Evolutionary conservation across 257 asterid genomes (phyloP).

Genomic region (Nicotiana benthamiana): DNA sequence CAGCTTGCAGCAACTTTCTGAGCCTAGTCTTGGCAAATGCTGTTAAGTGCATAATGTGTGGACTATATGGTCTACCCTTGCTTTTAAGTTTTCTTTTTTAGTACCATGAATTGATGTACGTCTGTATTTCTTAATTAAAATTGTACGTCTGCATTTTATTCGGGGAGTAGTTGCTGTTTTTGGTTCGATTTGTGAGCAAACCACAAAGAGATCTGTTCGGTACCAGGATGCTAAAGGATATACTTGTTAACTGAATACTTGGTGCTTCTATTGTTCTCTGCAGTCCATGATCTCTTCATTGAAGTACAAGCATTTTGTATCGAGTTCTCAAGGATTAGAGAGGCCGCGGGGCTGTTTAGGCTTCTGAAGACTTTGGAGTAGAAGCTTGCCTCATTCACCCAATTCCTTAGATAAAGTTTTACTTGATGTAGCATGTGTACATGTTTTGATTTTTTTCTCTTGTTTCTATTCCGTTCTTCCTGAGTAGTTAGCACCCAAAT

Average conservation of each 20-base stretch:
- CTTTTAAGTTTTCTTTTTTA: not conserved
- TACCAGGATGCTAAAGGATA: not conserved
- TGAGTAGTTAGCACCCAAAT: constrained; percentile 3
- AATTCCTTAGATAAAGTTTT: not conserved
- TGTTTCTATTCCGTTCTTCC: not conserved
- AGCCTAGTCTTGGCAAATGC: not conserved
- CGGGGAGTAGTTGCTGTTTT: not conserved
- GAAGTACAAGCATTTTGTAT: constrained; percentile 98
- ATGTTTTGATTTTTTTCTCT: not conserved
- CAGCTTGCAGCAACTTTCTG: not conserved
- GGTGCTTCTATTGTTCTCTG: constrained; percentile 9
- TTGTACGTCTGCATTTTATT: not conserved
- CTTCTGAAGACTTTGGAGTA: constrained; percentile 80
- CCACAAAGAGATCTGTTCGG: not conserved
- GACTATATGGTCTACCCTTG: not conserved
- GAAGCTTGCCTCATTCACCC: not conserved
- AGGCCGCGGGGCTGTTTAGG: constrained; percentile 87
- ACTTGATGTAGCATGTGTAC: constrained; percentile 6
- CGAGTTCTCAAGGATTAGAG: constrained; percentile 92
- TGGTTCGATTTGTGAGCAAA: not conserved
- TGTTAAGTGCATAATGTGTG: not conserved
- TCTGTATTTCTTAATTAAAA: not conserved
- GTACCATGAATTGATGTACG: not conserved
- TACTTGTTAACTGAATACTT: not conserved
- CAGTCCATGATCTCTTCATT: constrained; percentile 89